phyloP scores from a whole-genome alignment of 2,329 filamentous ascomycete species.

The Corniculantispora saksenae region DNA sequence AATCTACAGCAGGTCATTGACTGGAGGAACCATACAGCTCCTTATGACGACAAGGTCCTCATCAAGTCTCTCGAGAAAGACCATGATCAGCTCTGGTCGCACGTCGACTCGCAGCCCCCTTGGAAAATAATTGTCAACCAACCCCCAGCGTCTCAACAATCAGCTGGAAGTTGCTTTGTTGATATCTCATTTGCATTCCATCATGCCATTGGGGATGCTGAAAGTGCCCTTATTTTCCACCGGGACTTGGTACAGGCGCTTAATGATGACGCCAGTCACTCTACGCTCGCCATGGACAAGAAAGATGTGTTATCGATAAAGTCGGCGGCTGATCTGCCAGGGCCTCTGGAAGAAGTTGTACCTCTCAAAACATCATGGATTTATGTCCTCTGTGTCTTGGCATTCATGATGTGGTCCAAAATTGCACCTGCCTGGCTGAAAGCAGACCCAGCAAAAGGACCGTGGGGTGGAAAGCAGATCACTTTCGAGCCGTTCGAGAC shows the following conservation, averaged over 20 bases:
- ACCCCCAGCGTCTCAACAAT: background rate
- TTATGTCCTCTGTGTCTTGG: background rate
- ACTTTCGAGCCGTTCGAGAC: background rate
- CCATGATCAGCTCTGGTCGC: background rate
- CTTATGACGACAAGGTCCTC: background rate
- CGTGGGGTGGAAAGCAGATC: background rate
- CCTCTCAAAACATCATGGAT: background rate
- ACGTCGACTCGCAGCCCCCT: background rate
- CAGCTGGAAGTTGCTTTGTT: background rate
- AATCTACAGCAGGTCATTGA: background rate
- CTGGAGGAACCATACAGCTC: background rate
- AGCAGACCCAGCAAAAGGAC: background rate
- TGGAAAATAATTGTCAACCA: background rate
- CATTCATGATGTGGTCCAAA: background rate
- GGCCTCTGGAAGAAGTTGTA: background rate
- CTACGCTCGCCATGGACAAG: background rate
- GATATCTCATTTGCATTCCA: background rate
- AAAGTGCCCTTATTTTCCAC: background rate
- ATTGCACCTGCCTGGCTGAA: background rate
- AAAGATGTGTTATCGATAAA: background rate
- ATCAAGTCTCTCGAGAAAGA: background rate
- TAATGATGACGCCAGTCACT: background rate
- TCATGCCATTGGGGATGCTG: background rate
- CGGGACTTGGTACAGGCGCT: background rate
- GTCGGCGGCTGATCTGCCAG: background rate